phyloP scores from a whole-genome alignment of 2,329 filamentous ascomycete species.

The Penicillium janthinellum region DNA sequence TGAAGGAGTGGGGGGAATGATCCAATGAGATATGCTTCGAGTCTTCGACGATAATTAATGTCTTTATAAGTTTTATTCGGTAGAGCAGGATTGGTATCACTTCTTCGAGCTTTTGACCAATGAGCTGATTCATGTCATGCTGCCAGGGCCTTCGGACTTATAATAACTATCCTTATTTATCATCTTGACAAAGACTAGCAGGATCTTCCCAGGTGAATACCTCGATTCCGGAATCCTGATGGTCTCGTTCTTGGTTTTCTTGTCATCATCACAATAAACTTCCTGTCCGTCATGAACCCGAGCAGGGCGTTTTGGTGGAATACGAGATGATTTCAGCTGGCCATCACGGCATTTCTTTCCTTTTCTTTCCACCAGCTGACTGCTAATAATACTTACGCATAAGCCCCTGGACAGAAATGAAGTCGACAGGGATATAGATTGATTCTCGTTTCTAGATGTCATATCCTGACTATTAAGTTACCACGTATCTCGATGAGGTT shows the following conservation, averaged over 20 bases:
- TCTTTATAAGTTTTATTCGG: too few relatives aligned
- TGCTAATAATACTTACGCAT: background rate
- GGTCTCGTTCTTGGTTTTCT: background rate
- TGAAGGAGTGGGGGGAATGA: too few relatives aligned
- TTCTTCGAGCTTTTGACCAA: too few relatives aligned
- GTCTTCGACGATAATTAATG: too few relatives aligned
- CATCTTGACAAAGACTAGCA: too few relatives aligned
- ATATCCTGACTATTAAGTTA: background rate
- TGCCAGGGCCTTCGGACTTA: too few relatives aligned
- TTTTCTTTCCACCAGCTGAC: background rate
- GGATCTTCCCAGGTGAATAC: background rate
- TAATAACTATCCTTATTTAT: too few relatives aligned
- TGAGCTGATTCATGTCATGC: too few relatives aligned
- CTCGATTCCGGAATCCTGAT: background rate
- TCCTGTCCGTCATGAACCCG: background rate
- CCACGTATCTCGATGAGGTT: too few relatives aligned
- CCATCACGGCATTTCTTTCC: background rate
- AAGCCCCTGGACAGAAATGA: background rate
- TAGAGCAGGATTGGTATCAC: too few relatives aligned
- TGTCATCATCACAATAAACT: background rate
- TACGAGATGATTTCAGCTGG: constrained; percentile 1
- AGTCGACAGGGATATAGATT: background rate
- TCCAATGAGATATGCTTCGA: too few relatives aligned
- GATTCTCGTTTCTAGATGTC: background rate
- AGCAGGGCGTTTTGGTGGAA: background rate